phyloP scores from a whole-genome alignment of 2,329 filamentous ascomycete genomes.

The Fonsecaea nubica region DNA sequence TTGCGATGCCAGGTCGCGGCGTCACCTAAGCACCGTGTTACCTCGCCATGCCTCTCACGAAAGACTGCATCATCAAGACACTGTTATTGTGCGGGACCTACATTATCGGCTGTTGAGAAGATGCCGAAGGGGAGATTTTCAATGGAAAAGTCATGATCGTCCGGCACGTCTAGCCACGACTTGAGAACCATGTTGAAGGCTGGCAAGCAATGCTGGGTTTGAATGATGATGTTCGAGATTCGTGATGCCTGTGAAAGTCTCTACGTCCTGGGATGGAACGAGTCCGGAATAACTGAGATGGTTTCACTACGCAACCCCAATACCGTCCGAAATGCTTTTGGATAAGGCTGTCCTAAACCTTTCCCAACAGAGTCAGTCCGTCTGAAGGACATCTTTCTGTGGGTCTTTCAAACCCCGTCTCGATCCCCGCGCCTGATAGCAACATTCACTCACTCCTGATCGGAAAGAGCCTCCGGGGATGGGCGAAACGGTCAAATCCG shows the following conservation, averaged over 20 bases:
- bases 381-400: not conserved
- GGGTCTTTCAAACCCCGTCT: not conserved
- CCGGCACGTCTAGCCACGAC: slow-evolving; percentile 22
- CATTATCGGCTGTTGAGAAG: slow-evolving; percentile 11
- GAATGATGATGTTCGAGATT: not conserved
- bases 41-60: not conserved
- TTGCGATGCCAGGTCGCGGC: slow-evolving; percentile 17
- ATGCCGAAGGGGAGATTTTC: slow-evolving; percentile 18
- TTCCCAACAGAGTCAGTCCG: not conserved
- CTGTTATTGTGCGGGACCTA: not conserved
- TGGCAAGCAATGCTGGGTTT: not conserved
- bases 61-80: not conserved
- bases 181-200: slow-evolving; percentile 12
- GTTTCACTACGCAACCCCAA: not conserved
- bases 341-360: not conserved
- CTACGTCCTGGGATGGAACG: not conserved
- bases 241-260: not conserved
- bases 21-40: not conserved
- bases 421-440: not conserved
- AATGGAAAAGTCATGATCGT: slow-evolving; percentile 18
- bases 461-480: not conserved
- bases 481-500: not conserved
- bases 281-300: not conserved
- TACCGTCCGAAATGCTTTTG: not conserved
- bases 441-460: not conserved